Evolutionary conservation across 139 green algal genomes (phyloP), one percentile per base, ranked within the genome.

Genomic region (Astrephomene gubernaculifera): DNA sequence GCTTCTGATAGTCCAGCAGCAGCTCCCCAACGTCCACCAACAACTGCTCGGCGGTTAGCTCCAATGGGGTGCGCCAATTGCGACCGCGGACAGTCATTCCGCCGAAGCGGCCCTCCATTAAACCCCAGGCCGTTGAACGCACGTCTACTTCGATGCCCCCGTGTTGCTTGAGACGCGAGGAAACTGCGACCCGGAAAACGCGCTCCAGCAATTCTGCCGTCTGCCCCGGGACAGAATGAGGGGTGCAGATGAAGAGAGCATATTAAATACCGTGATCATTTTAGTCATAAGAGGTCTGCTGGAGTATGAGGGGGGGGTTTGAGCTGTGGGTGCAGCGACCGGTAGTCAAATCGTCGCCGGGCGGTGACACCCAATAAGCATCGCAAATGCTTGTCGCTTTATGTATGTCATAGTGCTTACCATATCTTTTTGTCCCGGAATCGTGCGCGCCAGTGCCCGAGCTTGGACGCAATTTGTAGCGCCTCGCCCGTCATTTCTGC

Each of bases 1-100:
- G 67, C 45, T 68, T 69, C 19, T 49, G 44, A 2, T 87, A 90
- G 79, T 94, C 91, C 45, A 94, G 86, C 27, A 91, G 74, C 86
- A 94, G 87, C 43, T 94, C 90, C 2, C 87, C 91, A 1, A 89
- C 81, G 52, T 94, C 89, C 31, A 91, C 90, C 78, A 65, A 75
- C 6, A 84, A 43, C 78, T 39, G 33, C 17, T 85, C 52, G 7
- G 87, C 87, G 31, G 87, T 89, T 0, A 91, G 78, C 49, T 72
- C 61, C 63, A 91, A 65, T 2, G 87, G 87, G 2, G 87, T 91
- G n/a, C 79, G 69, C 87, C 87, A 91, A 17, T 78, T 41, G 2
- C 33, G 9, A 33, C 87, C 87, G 19, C 25, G 21, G 17, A 91
- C 83, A 1, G n/a, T 70, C 82, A 91, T 75, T 61, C 87, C 87